These are phyloP conservation scores for Endocalyx cinctus DNA, from an alignment of 2,329 filamentous ascomycete species.

Conservation along the genomic window DNA sequence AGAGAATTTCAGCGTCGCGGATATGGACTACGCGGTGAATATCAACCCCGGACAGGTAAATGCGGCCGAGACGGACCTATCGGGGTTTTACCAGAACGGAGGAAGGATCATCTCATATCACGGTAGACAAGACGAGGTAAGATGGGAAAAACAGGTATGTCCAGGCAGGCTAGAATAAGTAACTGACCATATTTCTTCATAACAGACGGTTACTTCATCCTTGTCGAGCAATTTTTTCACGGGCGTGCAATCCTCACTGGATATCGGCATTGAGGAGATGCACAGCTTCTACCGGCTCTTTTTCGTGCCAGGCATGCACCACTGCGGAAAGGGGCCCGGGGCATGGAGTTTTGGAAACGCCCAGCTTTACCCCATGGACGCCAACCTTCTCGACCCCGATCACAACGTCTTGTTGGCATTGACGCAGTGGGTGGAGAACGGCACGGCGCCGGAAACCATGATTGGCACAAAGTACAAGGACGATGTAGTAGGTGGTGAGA, in stretches of 20 bases:
- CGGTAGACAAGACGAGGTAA: constrained; percentile 13
- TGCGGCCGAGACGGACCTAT: constrained; percentile 9
- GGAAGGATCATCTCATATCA: constrained; percentile 15
- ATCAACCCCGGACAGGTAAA: constrained; percentile 12
- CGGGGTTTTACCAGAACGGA: constrained; percentile 7
- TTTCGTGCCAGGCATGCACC: constrained; percentile 14
- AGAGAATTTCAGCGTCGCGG: constrained; percentile 7
- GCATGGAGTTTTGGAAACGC: constrained; percentile 12
- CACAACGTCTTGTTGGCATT: constrained; percentile 11
- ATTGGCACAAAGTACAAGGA: constrained; percentile 12
- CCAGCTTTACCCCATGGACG: constrained; percentile 10
- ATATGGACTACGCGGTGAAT: constrained; percentile 12
- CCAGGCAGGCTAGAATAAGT: too few species aligned
- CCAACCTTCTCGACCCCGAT: constrained; percentile 6
- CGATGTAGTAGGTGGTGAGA: constrained; percentile 7
- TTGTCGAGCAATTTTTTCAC: constrained; percentile 8
- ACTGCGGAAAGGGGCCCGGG: constrained; percentile 10
- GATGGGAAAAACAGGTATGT: too few species aligned
- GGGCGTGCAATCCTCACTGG: constrained; percentile 8
- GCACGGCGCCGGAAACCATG: constrained; percentile 6
- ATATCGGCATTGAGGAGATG: constrained; percentile 6
- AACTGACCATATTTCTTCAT: background rate
- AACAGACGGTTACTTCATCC: constrained; percentile 10
- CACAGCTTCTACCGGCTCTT: constrained; percentile 26
- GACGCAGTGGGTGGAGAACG: constrained; percentile 12